Evolutionary conservation across 129 eudicot species (phyloP), one percentile per base, ranked within the genome.

Genomic region (Dittrichia graveolens): DNA sequence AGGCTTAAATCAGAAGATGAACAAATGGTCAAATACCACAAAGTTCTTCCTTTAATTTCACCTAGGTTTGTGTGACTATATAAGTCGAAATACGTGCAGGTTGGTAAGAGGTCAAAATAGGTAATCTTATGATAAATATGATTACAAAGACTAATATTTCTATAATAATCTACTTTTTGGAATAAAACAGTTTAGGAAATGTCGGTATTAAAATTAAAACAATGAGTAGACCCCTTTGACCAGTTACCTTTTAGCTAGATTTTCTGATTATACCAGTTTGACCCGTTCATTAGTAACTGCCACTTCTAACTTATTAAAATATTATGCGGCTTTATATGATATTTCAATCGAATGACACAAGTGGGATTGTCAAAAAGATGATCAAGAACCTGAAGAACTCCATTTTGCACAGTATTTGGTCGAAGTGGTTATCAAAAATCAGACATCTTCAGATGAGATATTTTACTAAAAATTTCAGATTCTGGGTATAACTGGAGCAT

Each of bases 1-100:
- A 56, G 62, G 24, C 58, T 11, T 38, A 40, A 41, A 18, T 56
- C 58, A 66, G 19, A 75, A 35, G 13, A 41, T 37, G 55, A 54
- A 34, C 31, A n/a, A 41, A 40, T 0, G 31, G 31, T 24, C 31
- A 24, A 24, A 34, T n/a, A 38, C 6, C 50, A 61, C 24, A 61
- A 14, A 47, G 24, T 48, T 60, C 61, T 14, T 35, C 10, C 66
- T 48, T 67, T 14, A 50, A 3, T 15, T 11, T 24, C 10, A 39
- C 62, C 31, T 24, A 24, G 31, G 31, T n/a, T 5, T 56, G 62
- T 19, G 15, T 24, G 24, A 65, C 40, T 9, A 18, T 5, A 18
- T 8, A 56, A 39, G 6, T 9, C 3, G 62, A n/a, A 24, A 19
- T n/a, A 3, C 8, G 62, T n/a, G 13, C 62, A 1, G 7, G 7